These are phyloP conservation scores for Russula sp. DNA, from an alignment of 768 basidiomycete genomes.

Conservation along the genomic window DNA sequence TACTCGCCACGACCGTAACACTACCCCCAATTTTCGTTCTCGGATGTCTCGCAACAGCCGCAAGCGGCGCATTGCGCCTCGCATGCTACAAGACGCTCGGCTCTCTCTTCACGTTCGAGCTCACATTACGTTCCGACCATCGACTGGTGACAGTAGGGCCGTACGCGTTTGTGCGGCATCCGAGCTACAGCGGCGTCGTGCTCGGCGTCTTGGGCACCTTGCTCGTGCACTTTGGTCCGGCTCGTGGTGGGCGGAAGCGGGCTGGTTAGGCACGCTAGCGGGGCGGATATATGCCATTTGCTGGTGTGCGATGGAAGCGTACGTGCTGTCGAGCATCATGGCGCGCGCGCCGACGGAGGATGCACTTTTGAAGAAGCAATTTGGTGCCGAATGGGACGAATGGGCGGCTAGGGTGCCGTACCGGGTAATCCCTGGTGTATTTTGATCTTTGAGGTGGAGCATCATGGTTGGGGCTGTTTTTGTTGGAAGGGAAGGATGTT, in stretches of 20 bases:
- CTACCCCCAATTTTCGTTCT: conserved; percentile 19
- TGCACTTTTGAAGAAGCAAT: conserved; percentile 22
- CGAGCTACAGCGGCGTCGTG: conserved; percentile 30
- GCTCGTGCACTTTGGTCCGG: conserved; percentile 29
- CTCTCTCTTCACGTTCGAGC: conserved; percentile 30
- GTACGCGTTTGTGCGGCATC: conserved; percentile 32
- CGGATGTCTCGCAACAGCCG: conserved; percentile 16
- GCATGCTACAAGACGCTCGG: conserved; percentile 28
- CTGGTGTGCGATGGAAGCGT: conserved; percentile 24
- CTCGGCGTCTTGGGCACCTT: conserved; percentile 28
- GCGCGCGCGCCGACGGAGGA: conserved; percentile 23
- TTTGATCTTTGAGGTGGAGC: conserved; percentile 7
- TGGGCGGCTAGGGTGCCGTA: conserved; percentile 28
- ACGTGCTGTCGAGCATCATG: conserved; percentile 26
- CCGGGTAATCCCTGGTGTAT: conserved; percentile 27
- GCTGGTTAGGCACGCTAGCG: conserved; percentile 7
- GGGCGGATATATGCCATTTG: conserved; percentile 20
- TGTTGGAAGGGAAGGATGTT: not conserved
- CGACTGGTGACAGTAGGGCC: conserved; percentile 32
- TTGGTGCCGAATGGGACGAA: conserved; percentile 27
- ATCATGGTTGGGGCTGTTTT: not conserved
- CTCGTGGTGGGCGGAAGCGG: conserved; percentile 25
- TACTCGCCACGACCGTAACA: not conserved
- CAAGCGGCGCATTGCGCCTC: conserved; percentile 21
- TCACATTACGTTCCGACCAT: conserved; percentile 28